Base-by-base conservation (phyloP, 768 basidiomycete species). In the Macrocybe gigantea region DNA sequence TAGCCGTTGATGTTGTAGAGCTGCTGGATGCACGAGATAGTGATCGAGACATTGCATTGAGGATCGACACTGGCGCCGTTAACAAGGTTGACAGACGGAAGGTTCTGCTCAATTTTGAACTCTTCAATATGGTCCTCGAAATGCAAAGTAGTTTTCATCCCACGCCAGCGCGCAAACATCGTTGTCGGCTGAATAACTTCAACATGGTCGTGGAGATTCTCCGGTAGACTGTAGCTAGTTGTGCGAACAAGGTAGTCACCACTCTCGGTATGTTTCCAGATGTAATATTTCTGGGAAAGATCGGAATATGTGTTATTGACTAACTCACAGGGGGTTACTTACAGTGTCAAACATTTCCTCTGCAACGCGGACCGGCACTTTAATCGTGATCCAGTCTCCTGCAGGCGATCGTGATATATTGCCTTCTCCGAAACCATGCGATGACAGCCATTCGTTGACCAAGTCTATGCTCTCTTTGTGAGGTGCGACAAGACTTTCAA, bases 1-100 rank as follows among this genome's bases (percentile, higher is more conserved):
- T 70, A 71, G 14, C 60, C 64, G 8, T 63, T 60, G 15, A 67
- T 58, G 37, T 71, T 70, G 52, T 76, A 76, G 31, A 75, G 56
- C 33, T 70, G 64, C 52, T 60, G 61, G n/a, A 75, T 53, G 49
- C 74, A 75, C 4, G 53, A 53, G 31, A 72, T 48, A 1, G 74
- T 76, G 51, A 74, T 61, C n/a, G 60, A 56, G 11, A 15, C 30
- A 30, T 65, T 61, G 51, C 72, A 73, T 38, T 59, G 64, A 1
- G 66, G 59, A 53, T 72, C 65, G 6, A 71, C 62, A 33, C 60
- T 55, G 46, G 53, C 57, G 45, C 69, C 66, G 10, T 57, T 32
- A 22, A 33, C 12, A 11, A 22, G 42, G 8, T 13, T 44, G 32
- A 33, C 12, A n/a, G 31, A 33, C 35, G 31, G 42, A 33, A 12